Conservation (phyloP, 495 filamentous ascomycete genomes). For the Aspergillus nidulans region DNA sequence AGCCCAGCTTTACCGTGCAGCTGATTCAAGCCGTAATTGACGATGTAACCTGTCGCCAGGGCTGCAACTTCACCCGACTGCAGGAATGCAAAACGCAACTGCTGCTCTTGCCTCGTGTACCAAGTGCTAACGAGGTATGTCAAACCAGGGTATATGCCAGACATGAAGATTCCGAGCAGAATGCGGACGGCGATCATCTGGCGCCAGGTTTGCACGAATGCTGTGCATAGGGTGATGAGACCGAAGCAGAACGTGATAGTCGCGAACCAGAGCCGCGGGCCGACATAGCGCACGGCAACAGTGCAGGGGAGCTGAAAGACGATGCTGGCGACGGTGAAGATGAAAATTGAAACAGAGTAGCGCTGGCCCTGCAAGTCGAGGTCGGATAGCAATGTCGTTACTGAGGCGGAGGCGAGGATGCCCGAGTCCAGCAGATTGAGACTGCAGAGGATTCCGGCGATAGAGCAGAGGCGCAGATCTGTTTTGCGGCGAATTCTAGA, state of each 20-base stretch:
- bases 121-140: conserved; percentile 68
- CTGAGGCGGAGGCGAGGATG: conserved; percentile 72
- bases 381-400: conserved; percentile 68
- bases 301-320: conserved; percentile 73
- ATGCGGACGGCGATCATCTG: conserved; percentile 72
- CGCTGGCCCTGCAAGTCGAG: conserved; percentile 60
- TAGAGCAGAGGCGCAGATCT: conserved; percentile 69
- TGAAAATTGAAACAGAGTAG: conserved; percentile 71
- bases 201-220: conserved; percentile 61
- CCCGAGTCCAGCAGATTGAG: conserved; percentile 70
- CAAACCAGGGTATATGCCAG: conserved; percentile 68
- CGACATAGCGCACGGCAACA: conserved; percentile 61
- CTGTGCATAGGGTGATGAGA: conserved; percentile 67
- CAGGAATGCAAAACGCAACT: conserved; percentile 69
- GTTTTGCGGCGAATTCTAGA: conserved; percentile 57
- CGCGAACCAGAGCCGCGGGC: conserved; percentile 66
- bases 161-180: conserved; percentile 62
- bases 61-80: conserved; percentile 65
- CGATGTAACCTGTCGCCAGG: conserved; percentile 65
- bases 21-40: conserved; percentile 68
- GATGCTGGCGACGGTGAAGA: conserved; percentile 73
- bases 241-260: conserved; percentile 66
- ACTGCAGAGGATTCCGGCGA: conserved; percentile 68
- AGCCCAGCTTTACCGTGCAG: conserved; percentile 56
- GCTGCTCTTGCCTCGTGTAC: conserved; percentile 69